These are phyloP conservation scores for Phenoliferia sp. DNA, from an alignment of 1,284 basidiomycete genomes.

Conservation along the genomic window DNA sequence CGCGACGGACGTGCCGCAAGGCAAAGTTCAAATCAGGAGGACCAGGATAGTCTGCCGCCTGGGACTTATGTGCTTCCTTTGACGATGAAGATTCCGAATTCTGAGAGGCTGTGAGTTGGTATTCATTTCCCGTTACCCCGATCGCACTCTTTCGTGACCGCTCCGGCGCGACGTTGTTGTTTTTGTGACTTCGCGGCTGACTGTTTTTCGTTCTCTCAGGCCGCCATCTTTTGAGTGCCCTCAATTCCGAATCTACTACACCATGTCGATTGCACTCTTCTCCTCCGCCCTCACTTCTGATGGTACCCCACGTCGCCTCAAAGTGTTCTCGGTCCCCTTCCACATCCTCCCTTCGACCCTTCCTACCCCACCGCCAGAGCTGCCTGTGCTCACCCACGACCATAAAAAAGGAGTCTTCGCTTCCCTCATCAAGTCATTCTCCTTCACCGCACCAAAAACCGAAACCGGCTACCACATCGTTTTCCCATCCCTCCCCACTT, in stretches of 20 bases:
- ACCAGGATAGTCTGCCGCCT: constrained; percentile 31
- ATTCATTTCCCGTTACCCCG: background rate
- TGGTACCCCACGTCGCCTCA: constrained; percentile 36
- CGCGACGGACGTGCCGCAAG: constrained; percentile 34
- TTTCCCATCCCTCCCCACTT: constrained; percentile 37
- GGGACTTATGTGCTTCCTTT: constrained; percentile 40
- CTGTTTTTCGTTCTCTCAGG: constrained; percentile 11
- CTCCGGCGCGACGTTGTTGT: too few species aligned
- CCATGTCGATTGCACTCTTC: constrained; percentile 40
- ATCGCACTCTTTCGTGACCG: too few species aligned
- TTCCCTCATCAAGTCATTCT: constrained; percentile 32
- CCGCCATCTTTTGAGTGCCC: constrained; percentile 39
- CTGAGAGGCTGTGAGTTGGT: constrained; percentile 35
- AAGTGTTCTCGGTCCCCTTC: constrained; percentile 39
- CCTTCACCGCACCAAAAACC: constrained; percentile 26
- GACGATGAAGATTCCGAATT: constrained; percentile 41
- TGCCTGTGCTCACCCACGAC: constrained; percentile 35
- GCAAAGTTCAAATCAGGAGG: constrained; percentile 1
- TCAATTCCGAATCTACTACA: constrained; percentile 39
- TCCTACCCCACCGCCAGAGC: constrained; percentile 33
- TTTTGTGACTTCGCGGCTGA: background rate
- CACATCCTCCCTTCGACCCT: constrained; percentile 39
- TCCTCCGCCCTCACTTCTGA: constrained; percentile 25
- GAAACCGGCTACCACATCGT: constrained; percentile 39
- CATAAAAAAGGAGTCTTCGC: constrained; percentile 33